Base-by-base conservation (phyloP, 805 yeast genomes). In the Pichia gijzeniarum region DNA sequence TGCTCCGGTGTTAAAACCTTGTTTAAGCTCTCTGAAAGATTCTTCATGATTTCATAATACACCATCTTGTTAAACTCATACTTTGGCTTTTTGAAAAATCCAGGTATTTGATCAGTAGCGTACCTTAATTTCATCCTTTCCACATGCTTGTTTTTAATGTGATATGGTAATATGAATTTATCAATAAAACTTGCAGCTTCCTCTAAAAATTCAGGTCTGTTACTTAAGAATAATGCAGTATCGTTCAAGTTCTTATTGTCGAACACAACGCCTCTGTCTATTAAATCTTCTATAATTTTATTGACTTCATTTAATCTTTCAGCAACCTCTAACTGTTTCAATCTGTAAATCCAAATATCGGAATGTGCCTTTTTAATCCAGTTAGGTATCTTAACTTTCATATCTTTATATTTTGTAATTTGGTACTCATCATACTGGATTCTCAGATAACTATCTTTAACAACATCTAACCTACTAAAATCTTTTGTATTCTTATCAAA, bases 341-440 rank as follows among this genome's bases (percentile, higher is more conserved):
- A 48, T 51, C 60, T 51, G 47, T 48, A 67, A 34, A 50, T 54
- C 73, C 60, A 62, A 27, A 61, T 50, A 34, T 43, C 56, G 51
- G 35, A 48, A 43, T 55, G 55, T 6, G 59, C 58, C 40, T 51
- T 55, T 51, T 42, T 59, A 20, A 59, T 50, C 59, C 50, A 55
- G 40, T 43, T 49, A 38, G 56, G 64, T 34, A 60, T 44, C 14
- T 48, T 49, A 3, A 47, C 48, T 5, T 39, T 31, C 4, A 51
- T 43, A 20, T 40, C 36, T 2, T 35, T 38, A n/a, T 35, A 30
- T 3, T 40, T 37, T 9, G 38, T 27, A 20, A 58, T 25, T 3
- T 34, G 33, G 2, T 21, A 7, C 35, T 57, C 62, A 45, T 58
- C 56, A 33, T 34, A 41, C 14, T 40, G 35, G 3, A 22, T 25